Evolutionary conservation across 768 basidiomycete genomes (phyloP).

Genomic region (Crassisporium funariophilum): DNA sequence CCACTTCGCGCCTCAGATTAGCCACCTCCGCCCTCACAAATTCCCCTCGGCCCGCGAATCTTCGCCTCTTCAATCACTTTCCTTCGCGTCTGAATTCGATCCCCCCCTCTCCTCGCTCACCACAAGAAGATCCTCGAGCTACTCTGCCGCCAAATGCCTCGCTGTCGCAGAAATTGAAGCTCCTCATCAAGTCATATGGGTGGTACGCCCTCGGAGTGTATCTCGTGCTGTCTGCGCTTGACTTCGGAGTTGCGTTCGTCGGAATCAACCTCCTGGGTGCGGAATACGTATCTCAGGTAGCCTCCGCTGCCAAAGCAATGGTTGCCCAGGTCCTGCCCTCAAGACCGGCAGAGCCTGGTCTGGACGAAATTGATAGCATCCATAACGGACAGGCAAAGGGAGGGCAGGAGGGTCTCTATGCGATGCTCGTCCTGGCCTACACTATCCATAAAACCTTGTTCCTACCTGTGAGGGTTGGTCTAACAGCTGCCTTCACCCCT

Average conservation of each 20-base stretch:
- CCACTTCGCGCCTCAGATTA: conserved; percentile 39
- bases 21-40: conserved; percentile 29
- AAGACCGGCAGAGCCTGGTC: conserved; percentile 65
- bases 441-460: conserved; percentile 95
- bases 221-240: conserved; percentile 66
- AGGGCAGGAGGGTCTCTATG: conserved; percentile 80
- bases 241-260: conserved; percentile 84
- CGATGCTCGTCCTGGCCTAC: conserved; percentile 92
- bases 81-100: conserved; percentile 49
- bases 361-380: conserved; percentile 59
- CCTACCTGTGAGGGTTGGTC: conserved; percentile 83
- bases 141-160: conserved; percentile 52
- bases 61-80: conserved; percentile 54
- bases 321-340: conserved; percentile 47
- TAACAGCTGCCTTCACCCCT: conserved; percentile 87
- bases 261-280: conserved; percentile 88
- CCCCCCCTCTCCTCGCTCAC: conserved; percentile 31
- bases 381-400: conserved; percentile 26
- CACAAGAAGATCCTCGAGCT: conserved; percentile 23
- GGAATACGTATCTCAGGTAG: conserved; percentile 79
- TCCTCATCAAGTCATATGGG: conserved; percentile 89
- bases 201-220: conserved; percentile 97
- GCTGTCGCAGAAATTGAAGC: conserved; percentile 72
- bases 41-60: conserved; percentile 25
- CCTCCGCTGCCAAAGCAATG: conserved; percentile 55